A percentile compares a stretch with the other conserved stretches of the same genome.
Conservation (phyloP, 257 asterid species). For the Hygrophila difformis region DNA sequence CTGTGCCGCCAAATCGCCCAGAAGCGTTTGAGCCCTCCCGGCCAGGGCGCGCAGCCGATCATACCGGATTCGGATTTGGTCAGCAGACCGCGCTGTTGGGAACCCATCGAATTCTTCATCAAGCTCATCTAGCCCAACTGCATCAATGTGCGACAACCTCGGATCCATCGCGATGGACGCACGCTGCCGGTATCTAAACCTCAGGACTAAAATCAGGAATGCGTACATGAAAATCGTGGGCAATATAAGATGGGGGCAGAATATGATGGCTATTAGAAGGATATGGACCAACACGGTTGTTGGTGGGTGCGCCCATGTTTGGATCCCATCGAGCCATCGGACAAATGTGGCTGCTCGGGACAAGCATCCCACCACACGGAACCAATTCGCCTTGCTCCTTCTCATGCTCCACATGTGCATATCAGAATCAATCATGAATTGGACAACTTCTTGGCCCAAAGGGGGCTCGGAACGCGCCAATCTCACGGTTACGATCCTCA, state of each 20-base stretch:
- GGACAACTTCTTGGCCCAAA: slow-evolving; percentile 79
- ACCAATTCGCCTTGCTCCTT: slow-evolving; percentile 92
- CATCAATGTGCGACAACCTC: slow-evolving; percentile 46
- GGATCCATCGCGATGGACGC: slow-evolving; percentile 54
- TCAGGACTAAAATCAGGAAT: slow-evolving; percentile 39
- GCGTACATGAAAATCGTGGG: slow-evolving; percentile 73
- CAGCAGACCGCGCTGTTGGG: slow-evolving; percentile 49
- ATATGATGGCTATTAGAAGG: slow-evolving; percentile 46
- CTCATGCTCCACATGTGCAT: slow-evolving; percentile 92
- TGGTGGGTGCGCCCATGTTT: slow-evolving; percentile 60
- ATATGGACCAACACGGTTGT: slow-evolving; percentile 62
- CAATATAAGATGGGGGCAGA: slow-evolving; percentile 67
- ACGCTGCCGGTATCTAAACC: slow-evolving; percentile 51
- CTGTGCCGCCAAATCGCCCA: slow-evolving; percentile 82
- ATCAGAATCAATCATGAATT: slow-evolving; percentile 78
- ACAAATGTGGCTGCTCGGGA: slow-evolving; percentile 55
- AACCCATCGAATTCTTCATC: slow-evolving; percentile 85
- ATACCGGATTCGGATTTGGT: slow-evolving; percentile 50
- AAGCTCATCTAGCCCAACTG: slow-evolving; percentile 65
- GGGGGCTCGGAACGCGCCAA: slow-evolving; percentile 84
- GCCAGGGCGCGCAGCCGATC: slow-evolving; percentile 76
- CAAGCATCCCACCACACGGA: slow-evolving; percentile 66
- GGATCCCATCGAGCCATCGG: slow-evolving; percentile 66
- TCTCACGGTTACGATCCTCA: slow-evolving; percentile 60
- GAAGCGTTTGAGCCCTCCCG: slow-evolving; percentile 73